These are phyloP conservation scores for Asterochloris erici DNA, from an alignment of 139 green algal species.

Conservation along the genomic window DNA sequence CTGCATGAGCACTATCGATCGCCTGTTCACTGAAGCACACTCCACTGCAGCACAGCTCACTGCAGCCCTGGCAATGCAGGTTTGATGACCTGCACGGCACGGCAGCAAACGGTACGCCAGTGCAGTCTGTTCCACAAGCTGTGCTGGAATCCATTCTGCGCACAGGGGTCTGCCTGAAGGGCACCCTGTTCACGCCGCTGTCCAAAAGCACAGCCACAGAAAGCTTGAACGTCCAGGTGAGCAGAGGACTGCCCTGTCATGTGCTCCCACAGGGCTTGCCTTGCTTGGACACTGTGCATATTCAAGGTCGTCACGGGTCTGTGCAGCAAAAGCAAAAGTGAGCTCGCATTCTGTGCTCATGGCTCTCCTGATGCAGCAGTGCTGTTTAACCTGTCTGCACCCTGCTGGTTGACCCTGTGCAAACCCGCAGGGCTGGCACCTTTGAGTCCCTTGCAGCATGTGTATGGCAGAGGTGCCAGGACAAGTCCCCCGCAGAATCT, in stretches of 20 bases:
- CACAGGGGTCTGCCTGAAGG: constrained; percentile 32
- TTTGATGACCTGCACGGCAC: constrained; percentile 27
- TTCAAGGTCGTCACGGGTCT: too few species aligned
- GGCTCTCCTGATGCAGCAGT: too few species aligned
- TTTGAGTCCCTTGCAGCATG: too few species aligned
- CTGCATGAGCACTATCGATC: too few species aligned
- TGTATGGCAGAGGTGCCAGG: constrained; percentile 14
- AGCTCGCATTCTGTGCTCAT: too few species aligned
- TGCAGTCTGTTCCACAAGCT: constrained; percentile 2
- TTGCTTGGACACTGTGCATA: too few species aligned
- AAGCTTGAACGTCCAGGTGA: constrained; percentile 63
- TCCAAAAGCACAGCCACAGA: constrained; percentile 24
- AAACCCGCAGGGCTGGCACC: too few species aligned
- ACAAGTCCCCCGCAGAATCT: constrained; percentile 49
- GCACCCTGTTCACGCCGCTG: constrained; percentile 30
- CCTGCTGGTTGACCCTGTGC: too few species aligned
- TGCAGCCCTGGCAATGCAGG: constrained; percentile 3
- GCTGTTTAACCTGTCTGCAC: too few species aligned
- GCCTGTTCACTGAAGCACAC: too few species aligned
- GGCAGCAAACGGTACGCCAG: constrained; percentile 8
- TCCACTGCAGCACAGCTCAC: too few species aligned
- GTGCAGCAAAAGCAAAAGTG: too few species aligned
- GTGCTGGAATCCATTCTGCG: constrained; percentile 26
- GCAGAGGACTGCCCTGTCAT: constrained; percentile 90
- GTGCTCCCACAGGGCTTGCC: constrained; percentile 25